Percentiles rank a stretch among this genome's conserved stretches.
Conservation (phyloP, 2,329 filamentous ascomycete genomes). For the Nigrospora oryzae region DNA sequence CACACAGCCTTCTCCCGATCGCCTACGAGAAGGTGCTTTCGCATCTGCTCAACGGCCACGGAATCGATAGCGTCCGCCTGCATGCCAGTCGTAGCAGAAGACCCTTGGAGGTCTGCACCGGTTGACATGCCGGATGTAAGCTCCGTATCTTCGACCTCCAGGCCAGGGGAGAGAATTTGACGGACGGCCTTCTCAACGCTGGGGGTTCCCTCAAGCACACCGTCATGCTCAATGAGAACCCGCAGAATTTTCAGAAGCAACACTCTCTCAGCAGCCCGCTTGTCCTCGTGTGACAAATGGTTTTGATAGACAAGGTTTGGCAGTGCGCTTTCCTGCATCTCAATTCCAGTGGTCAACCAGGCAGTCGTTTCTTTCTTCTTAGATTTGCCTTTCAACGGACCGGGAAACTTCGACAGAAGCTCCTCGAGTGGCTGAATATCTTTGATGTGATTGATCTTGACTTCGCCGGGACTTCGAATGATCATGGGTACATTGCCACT, state of each 20-base stretch:
- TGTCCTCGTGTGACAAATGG: conserved; percentile 51
- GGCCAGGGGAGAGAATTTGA: conserved; percentile 59
- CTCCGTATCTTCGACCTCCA: conserved; percentile 19
- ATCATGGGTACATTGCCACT: conserved; percentile 67
- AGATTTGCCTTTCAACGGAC: conserved; percentile 77
- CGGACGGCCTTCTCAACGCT: conserved; percentile 68
- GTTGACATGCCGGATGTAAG: conserved; percentile 14
- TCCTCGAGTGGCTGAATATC: conserved; percentile 65
- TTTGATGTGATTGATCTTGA: conserved; percentile 69
- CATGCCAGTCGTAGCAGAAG: conserved; percentile 26
- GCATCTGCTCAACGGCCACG: conserved; percentile 61
- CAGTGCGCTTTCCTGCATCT: conserved; percentile 55
- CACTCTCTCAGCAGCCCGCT: conserved; percentile 69
- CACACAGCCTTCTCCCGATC: conserved; percentile 88
- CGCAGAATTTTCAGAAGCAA: conserved; percentile 82
- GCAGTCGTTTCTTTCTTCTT: conserved; percentile 90
- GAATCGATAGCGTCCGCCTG: conserved; percentile 62
- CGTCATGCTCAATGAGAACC: conserved; percentile 80
- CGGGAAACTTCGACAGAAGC: conserved; percentile 73
- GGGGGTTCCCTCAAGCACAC: conserved; percentile 64
- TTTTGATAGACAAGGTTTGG: conserved; percentile 40
- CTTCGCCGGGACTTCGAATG: conserved; percentile 72
- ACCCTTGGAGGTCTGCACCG: conserved; percentile 28
- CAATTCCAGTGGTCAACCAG: conserved; percentile 75
- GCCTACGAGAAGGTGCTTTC: conserved; percentile 65